Evolutionary conservation across 2,329 filamentous ascomycete genomes (phyloP).

Genomic region (Aspergillus pseudonomiae): DNA sequence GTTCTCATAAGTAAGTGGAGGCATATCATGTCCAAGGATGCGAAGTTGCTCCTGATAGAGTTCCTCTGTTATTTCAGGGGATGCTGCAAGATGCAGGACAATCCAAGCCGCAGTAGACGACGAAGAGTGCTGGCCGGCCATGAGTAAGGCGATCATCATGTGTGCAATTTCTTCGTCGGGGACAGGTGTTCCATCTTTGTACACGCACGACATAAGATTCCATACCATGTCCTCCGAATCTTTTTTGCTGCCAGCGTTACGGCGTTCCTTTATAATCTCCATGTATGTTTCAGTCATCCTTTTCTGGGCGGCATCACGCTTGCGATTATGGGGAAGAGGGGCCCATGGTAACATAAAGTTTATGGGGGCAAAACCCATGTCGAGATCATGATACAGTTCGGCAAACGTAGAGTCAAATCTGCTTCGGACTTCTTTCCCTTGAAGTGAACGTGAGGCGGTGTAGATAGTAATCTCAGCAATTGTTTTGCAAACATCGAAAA

Average conservation of each 20-base stretch:
- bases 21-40: conserved; percentile 73
- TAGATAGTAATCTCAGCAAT: conserved; percentile 90
- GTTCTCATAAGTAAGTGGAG: conserved; percentile 74
- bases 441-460: conserved; percentile 81
- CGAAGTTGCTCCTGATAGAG: conserved; percentile 80
- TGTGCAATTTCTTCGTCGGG: conserved; percentile 84
- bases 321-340: conserved; percentile 84
- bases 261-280: conserved; percentile 76
- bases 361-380: conserved; percentile 85
- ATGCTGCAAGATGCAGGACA: conserved; percentile 74
- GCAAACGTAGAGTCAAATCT: conserved; percentile 81
- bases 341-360: conserved; percentile 92
- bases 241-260: conserved; percentile 55
- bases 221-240: conserved; percentile 80
- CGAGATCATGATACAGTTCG: conserved; percentile 81
- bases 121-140: conserved; percentile 89
- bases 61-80: conserved; percentile 79
- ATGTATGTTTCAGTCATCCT: conserved; percentile 82
- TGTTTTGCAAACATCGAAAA: conserved; percentile 70
- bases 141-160: conserved; percentile 92
- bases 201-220: conserved; percentile 81
- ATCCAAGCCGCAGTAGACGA: conserved; percentile 86
- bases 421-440: conserved; percentile 79
- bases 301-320: conserved; percentile 75
- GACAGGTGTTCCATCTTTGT: conserved; percentile 80